Conservation (phyloP, 192 early-diverging fungal genomes). For the Dispira simplex region DNA sequence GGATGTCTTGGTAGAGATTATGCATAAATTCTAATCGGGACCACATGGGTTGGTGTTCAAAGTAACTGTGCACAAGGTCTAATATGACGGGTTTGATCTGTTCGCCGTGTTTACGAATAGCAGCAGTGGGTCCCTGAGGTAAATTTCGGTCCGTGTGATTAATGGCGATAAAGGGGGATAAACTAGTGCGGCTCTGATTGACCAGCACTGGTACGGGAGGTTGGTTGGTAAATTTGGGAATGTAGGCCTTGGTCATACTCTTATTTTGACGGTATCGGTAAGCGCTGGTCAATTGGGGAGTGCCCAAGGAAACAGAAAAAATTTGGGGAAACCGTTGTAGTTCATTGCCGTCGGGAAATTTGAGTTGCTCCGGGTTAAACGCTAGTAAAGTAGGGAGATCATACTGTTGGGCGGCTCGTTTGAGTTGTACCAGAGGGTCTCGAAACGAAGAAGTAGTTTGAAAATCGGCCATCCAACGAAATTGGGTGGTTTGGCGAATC, state of each 20-base stretch:
- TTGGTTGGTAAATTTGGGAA: slow-evolving; percentile 5
- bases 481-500: not conserved
- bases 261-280: not conserved
- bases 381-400: not conserved
- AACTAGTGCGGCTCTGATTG: not conserved
- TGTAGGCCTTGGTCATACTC: not conserved
- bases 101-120: not conserved
- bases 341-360: not conserved
- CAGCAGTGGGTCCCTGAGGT: not conserved
- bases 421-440: slow-evolving; percentile 3
- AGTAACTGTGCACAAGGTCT: not conserved
- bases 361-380: not conserved
- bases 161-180: not conserved
- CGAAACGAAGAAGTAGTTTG: not conserved
- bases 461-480: slow-evolving; percentile 5
- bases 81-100: not conserved
- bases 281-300: not conserved
- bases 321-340: not conserved
- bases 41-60: not conserved
- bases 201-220: not conserved
- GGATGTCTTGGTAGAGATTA: not conserved
- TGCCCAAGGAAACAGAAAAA: too few relatives aligned
- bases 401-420: not conserved
- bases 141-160: not conserved
- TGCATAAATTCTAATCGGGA: not conserved